Evolutionary conservation across 2,329 filamentous ascomycete genomes (phyloP), one percentile per base, ranked within the genome.

Genomic region (Scedosporium apiospermum): DNA sequence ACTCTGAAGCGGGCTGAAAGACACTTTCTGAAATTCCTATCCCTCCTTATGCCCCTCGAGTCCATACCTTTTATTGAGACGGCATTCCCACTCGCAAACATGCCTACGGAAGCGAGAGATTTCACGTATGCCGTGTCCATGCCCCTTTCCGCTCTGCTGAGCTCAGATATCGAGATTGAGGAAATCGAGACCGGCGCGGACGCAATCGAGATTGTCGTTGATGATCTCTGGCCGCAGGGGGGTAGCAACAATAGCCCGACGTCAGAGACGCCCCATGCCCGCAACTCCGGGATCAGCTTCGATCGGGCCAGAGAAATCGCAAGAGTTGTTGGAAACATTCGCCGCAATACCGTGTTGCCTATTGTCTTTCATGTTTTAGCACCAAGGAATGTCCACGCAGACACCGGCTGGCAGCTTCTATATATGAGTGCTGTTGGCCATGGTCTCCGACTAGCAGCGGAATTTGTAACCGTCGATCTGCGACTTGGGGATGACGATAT

Each of bases 41-140:
- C 84, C 1, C 77, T 87, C 26, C 78, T 88, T 27, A 82, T 84
- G 58, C 78, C 82, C 1, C 74, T 76, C 18, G 78, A 79, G 3
- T 75, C 80, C 5, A 79, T 85, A n/a, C 80, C 81, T 0, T 82
- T 84, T 21, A 78, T 85, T 63, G 83, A 87, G 65, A 84, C 84
- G 1, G 83, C 85, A 0, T 89, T 88, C 66, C 87, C 87, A 0
- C 73, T 90, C 1, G 85, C 87, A 2, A 78, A 80, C 16, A 78
- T 88, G 38, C 81, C 82, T 0, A 80, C 84, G 0, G 83, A 88
- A 67, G 76, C 82, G 41, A 80, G 86, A 7, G 78, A 76, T 10
- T 89, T 86, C 67, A 91, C 89, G 0, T 88, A 88, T 68, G 86
- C 88, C 4, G 77, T 89, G 0, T 84, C 84, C 3, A 76, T 90